Evolutionary conservation across 163 green algal genomes (phyloP), one percentile per base, ranked within the genome.

Genomic region (Chloromonas sp.): DNA sequence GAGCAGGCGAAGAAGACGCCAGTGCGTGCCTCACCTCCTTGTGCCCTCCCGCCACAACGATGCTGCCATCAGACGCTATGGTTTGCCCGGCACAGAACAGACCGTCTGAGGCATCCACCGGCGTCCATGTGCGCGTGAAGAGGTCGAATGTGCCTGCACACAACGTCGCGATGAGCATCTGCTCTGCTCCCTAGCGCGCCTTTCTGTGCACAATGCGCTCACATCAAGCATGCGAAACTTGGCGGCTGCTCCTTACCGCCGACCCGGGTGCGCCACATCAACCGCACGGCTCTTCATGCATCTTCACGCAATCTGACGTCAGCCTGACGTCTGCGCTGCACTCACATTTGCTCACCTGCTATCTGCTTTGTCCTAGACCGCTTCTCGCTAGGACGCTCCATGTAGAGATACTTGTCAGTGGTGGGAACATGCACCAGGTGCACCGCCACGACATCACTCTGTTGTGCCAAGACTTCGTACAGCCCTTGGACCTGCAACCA

Each of bases 11-110:
- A 36, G 36, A 36, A 36, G 36, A 36, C 36, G 36, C 36, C 36
- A 36, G 36, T 36, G 36, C 36, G 36, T 36, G 36, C 36, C 77
- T 2, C 77, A 81, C 77, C 77, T 81, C 13, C n/a, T 81, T n/a
- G n/a, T 81, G 77, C 15, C 77, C 77, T 60, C 77, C 77, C 77
- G 85, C 85, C n/a, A 91, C 79, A 3, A 86, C n/a, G 57, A 89
- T 77, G 3, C 82, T 60, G 2, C 87, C 87, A 14, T 79, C 83
- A 70, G 79, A 71, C 70, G 81, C 14, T 3, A 89, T 11, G 1
- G 83, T 87, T 66, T 91, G 87, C 2, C 87, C 87, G 66, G 77
- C 87, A 77, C 87, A 91, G 83, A 91, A 91, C 3, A 91, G 82
- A 0, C 87, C 85, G 60, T 91, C 87, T 8, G 83, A 81, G 2